Percentiles rank a stretch among this genome's conserved stretches.
These are phyloP conservation scores for Medicago truncatula DNA, from an alignment of 306 rosid species.

Conservation along the genomic window MtrunA17r5.0-ANR NC_053046.1:44201001-44201500, in stretches of 20 bases:
- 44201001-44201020: no score
- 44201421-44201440: neutral
- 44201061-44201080: no score
- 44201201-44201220: constrained; percentile 46
- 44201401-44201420: neutral
- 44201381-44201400: constrained; percentile 1
- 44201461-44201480: no score
- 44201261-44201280: constrained; percentile 36
- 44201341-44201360: neutral
- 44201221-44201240: constrained; percentile 27
- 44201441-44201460: neutral
- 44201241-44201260: constrained; percentile 34
- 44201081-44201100: no score
- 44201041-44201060: no score
- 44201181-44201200: constrained; percentile 70
- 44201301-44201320: neutral
- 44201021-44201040: no score
- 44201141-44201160: constrained; percentile 80
- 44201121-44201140: constrained; percentile 68
- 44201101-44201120: neutral
- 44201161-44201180: constrained; percentile 75
- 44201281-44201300: constrained; percentile 43
- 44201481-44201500: neutral
- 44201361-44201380: neutral
- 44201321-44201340: neutral